phyloP scores from a whole-genome alignment of 2,329 filamentous ascomycete species.

The Claviceps sp. region DNA sequence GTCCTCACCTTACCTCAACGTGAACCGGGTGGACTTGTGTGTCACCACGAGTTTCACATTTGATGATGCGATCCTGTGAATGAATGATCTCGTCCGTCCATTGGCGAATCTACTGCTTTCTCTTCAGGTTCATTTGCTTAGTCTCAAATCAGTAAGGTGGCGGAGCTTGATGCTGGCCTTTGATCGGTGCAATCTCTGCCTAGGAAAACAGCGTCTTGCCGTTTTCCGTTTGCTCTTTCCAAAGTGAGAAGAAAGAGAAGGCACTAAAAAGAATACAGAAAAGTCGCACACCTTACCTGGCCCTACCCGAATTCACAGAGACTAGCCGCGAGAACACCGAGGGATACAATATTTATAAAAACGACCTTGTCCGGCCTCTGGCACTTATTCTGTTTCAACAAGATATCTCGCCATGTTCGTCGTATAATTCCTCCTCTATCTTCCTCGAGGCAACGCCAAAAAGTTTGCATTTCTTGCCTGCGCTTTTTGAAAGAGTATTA shows the following conservation, averaged over 20 bases:
- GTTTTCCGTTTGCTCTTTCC: slow-evolving; percentile 6
- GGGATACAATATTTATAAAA: neutral
- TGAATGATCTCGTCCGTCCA: neutral
- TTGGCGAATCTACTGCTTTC: slow-evolving; percentile 1
- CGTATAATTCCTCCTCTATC: neutral
- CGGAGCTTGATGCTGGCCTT: neutral
- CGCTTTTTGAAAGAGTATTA: neutral
- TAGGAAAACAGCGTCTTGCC: neutral
- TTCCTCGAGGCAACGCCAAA: neutral
- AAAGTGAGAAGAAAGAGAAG: neutral
- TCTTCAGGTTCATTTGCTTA: neutral
- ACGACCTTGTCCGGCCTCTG: neutral
- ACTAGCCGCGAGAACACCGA: neutral
- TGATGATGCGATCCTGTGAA: neutral
- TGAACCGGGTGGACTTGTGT: neutral
- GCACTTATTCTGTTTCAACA: neutral
- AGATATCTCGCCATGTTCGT: neutral
- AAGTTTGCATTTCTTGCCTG: neutral
- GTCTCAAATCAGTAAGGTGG: slow-evolving; percentile 1
- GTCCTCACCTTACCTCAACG: neutral
- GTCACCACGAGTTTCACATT: neutral
- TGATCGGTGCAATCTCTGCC: slow-evolving; percentile 1
- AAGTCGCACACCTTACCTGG: neutral
- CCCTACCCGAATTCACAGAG: slow-evolving; percentile 1
- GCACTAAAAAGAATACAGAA: no score